These are phyloP conservation scores for Apiospora sp. DNA, from an alignment of 2,329 filamentous ascomycete species.

Conservation along the genomic window DNA sequence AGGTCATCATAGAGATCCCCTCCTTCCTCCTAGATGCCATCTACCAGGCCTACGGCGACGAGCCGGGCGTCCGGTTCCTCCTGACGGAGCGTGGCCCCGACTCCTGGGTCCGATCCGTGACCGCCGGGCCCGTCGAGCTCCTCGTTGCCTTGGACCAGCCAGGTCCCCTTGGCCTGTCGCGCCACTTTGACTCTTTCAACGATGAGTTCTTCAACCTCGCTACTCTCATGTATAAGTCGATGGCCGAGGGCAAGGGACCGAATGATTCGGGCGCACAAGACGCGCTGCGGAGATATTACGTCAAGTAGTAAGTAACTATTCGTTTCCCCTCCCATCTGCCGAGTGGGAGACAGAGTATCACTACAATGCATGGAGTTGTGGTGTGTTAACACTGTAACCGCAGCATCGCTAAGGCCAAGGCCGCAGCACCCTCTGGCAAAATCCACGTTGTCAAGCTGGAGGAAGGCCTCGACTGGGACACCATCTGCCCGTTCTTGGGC, in stretches of 20 bases:
- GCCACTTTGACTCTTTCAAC: conserved; percentile 13
- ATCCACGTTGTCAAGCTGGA: conserved; percentile 13
- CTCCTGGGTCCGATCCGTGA: conserved; percentile 9
- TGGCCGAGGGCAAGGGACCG: background rate
- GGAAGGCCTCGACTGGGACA: conserved; percentile 8
- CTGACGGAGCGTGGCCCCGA: conserved; percentile 13
- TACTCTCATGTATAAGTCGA: background rate
- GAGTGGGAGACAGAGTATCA: background rate
- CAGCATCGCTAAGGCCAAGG: background rate
- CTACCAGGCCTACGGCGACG: background rate
- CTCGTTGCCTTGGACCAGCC: background rate
- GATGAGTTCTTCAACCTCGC: background rate
- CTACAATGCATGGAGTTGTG: background rate
- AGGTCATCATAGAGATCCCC: background rate
- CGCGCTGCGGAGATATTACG: conserved; percentile 1
- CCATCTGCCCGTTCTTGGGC: conserved; percentile 5
- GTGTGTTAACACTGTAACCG: background rate
- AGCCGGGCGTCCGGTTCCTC: conserved; percentile 11
- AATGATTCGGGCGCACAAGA: background rate
- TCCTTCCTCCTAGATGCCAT: background rate
- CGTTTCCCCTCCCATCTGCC: background rate
- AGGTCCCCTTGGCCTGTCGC: background rate
- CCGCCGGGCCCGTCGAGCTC: background rate
- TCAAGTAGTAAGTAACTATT: background rate
- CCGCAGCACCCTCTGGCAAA: background rate